Conservation (phyloP, 2,329 filamentous ascomycete species). For the Fusarium camptoceras region DNA sequence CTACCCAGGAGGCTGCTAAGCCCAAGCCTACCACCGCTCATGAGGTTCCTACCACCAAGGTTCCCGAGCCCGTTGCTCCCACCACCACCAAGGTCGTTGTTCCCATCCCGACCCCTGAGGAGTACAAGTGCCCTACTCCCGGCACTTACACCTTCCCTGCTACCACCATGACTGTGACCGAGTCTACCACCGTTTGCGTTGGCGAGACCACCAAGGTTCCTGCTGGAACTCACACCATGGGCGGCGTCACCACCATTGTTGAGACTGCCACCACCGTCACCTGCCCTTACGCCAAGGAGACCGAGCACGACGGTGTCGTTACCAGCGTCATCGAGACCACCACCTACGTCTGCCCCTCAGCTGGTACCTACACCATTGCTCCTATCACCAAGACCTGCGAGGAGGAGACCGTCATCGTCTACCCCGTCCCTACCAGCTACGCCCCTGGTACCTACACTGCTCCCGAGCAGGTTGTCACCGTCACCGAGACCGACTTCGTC, state of each 20-base stretch:
- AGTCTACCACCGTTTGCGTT: slow-evolving; percentile 75
- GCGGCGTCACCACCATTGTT: slow-evolving; percentile 79
- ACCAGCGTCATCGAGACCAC: slow-evolving; percentile 77
- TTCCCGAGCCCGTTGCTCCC: slow-evolving; percentile 33
- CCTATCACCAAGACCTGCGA: slow-evolving; percentile 72
- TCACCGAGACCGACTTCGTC: slow-evolving; percentile 75
- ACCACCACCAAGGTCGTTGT: slow-evolving; percentile 56
- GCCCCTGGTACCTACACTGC: slow-evolving; percentile 79
- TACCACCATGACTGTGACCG: slow-evolving; percentile 74
- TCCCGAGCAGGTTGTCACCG: slow-evolving; percentile 73
- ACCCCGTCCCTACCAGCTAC: slow-evolving; percentile 74
- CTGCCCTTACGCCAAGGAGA: slow-evolving; percentile 76
- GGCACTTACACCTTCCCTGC: slow-evolving; percentile 82
- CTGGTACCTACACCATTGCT: slow-evolving; percentile 81
- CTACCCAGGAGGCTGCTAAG: slow-evolving; percentile 29
- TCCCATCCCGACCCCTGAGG: slow-evolving; percentile 64
- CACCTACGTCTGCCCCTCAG: slow-evolving; percentile 77
- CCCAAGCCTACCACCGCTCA: slow-evolving; percentile 24
- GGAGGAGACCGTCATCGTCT: slow-evolving; percentile 67
- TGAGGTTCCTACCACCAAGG: slow-evolving; percentile 21
- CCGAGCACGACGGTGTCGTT: slow-evolving; percentile 66
- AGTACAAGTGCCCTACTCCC: slow-evolving; percentile 69
- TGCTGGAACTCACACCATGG: slow-evolving; percentile 74
- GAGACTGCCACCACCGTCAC: slow-evolving; percentile 73
- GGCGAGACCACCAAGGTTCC: slow-evolving; percentile 71